These are phyloP conservation scores for Cantharellus cinnabarinus DNA, from an alignment of 768 basidiomycete species.

Conservation along the genomic window DNA sequence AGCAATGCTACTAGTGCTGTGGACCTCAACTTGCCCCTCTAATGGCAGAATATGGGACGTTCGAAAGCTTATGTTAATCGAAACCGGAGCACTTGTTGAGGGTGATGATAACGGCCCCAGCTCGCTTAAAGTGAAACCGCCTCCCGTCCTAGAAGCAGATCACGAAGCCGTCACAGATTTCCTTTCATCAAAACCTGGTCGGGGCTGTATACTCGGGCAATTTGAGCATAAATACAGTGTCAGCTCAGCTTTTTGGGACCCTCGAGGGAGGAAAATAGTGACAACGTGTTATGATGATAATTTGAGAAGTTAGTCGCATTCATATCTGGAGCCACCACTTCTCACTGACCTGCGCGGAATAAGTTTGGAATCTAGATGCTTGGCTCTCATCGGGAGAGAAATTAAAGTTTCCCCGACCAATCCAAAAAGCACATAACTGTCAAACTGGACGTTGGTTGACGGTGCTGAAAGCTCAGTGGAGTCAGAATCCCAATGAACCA, in stretches of 20 bases:
- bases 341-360: neutral
- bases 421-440: too few relatives aligned
- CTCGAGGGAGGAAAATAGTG: slow-evolving; percentile 54
- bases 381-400: slow-evolving; percentile 13
- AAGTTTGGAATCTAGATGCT: slow-evolving; percentile 58
- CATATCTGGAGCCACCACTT: neutral
- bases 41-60: slow-evolving; percentile 54
- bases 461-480: slow-evolving; percentile 59
- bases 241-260: slow-evolving; percentile 75
- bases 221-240: slow-evolving; percentile 56
- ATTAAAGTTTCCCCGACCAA: too few relatives aligned
- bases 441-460: slow-evolving; percentile 35
- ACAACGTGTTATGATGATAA: slow-evolving; percentile 75
- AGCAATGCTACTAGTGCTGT: neutral
- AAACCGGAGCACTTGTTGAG: slow-evolving; percentile 3
- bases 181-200: slow-evolving; percentile 30
- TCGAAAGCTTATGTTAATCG: slow-evolving; percentile 36
- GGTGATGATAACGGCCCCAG: neutral
- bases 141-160: slow-evolving; percentile 3
- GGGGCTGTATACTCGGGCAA: slow-evolving; percentile 37
- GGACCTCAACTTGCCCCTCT: neutral
- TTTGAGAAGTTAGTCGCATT: slow-evolving; percentile 34
- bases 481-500: slow-evolving; percentile 52
- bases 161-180: slow-evolving; percentile 17
- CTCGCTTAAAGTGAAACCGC: neutral